These are phyloP conservation scores for Calocybe cyanea DNA, from an alignment of 768 basidiomycete species.

Conservation along the genomic window DNA sequence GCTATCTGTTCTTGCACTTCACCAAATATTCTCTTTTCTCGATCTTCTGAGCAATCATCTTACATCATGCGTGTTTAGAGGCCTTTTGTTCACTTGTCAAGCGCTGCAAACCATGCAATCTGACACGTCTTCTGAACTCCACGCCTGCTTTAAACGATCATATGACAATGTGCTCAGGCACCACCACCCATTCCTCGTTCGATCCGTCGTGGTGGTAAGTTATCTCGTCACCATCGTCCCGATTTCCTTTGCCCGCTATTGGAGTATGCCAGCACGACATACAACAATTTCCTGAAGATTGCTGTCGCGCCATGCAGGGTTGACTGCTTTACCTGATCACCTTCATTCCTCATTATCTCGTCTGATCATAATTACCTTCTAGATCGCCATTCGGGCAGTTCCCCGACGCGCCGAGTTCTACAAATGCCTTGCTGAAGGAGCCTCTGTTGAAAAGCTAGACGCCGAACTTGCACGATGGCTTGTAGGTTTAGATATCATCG, in stretches of 20 bases:
- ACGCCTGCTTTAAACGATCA: conserved; percentile 65
- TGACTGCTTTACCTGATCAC: too few species aligned
- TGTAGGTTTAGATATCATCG: conserved; percentile 47
- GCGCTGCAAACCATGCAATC: conserved; percentile 64
- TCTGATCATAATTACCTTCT: background rate
- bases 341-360: conserved; percentile 12
- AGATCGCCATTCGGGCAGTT: conserved; percentile 60
- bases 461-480: conserved; percentile 59
- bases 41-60: conserved; percentile 1
- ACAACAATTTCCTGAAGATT: too few species aligned
- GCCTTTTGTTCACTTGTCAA: conserved; percentile 62
- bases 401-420: conserved; percentile 64
- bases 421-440: conserved; percentile 53
- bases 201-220: conserved; percentile 59
- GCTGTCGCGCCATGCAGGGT: too few species aligned
- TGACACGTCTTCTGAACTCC: conserved; percentile 49
- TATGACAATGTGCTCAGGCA: conserved; percentile 66
- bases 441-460: too few species aligned
- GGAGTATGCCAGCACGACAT: too few species aligned
- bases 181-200: conserved; percentile 65
- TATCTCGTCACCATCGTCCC: background rate
- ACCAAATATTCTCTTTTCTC: background rate
- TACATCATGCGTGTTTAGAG: conserved; percentile 46
- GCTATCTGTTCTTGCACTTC: too few species aligned
- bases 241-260: too few species aligned